A percentile compares a stretch with the other conserved stretches of the same genome.
These are phyloP conservation scores for Drosera capensis DNA, from an alignment of 148 eudicot species.

Conservation along the genomic window DNA sequence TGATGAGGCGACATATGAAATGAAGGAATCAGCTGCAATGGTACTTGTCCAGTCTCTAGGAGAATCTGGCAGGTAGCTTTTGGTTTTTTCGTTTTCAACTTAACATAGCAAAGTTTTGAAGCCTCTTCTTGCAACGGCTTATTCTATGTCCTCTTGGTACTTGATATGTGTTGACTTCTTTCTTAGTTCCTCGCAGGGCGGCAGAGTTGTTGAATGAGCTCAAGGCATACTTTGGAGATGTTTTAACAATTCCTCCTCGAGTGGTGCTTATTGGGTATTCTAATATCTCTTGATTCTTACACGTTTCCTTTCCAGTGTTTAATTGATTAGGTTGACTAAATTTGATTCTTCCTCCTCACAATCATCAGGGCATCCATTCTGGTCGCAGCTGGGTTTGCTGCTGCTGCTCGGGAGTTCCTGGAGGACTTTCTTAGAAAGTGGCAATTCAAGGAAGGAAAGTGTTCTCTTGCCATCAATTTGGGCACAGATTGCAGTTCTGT, in stretches of 20 bases:
- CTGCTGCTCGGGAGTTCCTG: slow-evolving; percentile 36
- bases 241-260: slow-evolving; percentile 48
- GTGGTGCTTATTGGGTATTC: slow-evolving; percentile 70
- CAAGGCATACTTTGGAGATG: slow-evolving; percentile 37
- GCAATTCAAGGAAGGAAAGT: slow-evolving; percentile 30
- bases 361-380: slow-evolving; percentile 76
- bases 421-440: slow-evolving; percentile 69
- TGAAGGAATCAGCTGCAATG: slow-evolving; percentile 76
- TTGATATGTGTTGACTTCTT: not conserved
- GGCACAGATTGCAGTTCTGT: slow-evolving; percentile 6
- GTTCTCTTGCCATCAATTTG: slow-evolving; percentile 14
- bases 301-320: not conserved
- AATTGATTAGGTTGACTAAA: no score
- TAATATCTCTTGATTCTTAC: slow-evolving; percentile 4
- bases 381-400: slow-evolving; percentile 31
- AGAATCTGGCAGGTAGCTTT: slow-evolving; percentile 36
- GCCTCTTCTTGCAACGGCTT: no score
- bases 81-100: not conserved
- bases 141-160: no score
- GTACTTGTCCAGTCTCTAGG: slow-evolving; percentile 64
- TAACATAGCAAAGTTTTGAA: no score
- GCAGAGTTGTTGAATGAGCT: slow-evolving; percentile 44
- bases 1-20: slow-evolving; percentile 25
- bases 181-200: slow-evolving; percentile 33
- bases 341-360: no score